Base-by-base conservation (phyloP, 495 filamentous ascomycete species). In the Penicillium bialowiezense region DNA sequence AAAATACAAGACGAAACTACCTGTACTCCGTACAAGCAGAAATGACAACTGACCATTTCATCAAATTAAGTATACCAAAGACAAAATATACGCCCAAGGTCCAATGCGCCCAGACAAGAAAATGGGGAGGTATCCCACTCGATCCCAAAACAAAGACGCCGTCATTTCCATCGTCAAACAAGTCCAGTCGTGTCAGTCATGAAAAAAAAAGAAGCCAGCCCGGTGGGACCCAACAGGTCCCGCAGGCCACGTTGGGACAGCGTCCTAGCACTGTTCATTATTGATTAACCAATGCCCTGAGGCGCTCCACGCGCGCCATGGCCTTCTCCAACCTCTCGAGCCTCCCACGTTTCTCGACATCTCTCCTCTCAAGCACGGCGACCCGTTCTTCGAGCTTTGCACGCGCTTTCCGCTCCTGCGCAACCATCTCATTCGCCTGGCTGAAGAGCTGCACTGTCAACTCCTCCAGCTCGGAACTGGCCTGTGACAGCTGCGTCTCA, bases 391-490 rank as follows among this genome's bases (percentile, higher is more conserved):
- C 90, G 24, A 97, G 73, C 65, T 78, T 80, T 6, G 87, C 88
- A 33, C 89, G 72, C 28, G 87, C 89, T 62, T 86, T 83, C 37
- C 93, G 76, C 75, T 97, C 93, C 58, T 82, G 72, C 13, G 92
- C 90, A 19, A 98, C 93, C 92, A 98, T 97, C 74, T 96, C 89
- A 59, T 97, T 97, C 14, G 93, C 93, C 68, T 96, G 85, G 63
- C 89, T 83, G 70, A 98, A 98, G 41, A 98, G 73, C 54, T 85
- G 81, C 37, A 83, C 87, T 28, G 83, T 89, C 55, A 98, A 72
- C 59, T 98, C 93, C 65, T 97, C 95, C 12, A 98, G 76, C 71
- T 98, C 93, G 1, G 71, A 76, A 41, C 77, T 86, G 23, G 89
- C 85, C 44, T 85, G 80, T 55, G 73, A 75, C 24, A 96, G 73